Evolutionary conservation across 306 rosid species (phyloP), one percentile per base, ranked within the genome.

Genomic region (Lathyrus aphaca): DNA sequence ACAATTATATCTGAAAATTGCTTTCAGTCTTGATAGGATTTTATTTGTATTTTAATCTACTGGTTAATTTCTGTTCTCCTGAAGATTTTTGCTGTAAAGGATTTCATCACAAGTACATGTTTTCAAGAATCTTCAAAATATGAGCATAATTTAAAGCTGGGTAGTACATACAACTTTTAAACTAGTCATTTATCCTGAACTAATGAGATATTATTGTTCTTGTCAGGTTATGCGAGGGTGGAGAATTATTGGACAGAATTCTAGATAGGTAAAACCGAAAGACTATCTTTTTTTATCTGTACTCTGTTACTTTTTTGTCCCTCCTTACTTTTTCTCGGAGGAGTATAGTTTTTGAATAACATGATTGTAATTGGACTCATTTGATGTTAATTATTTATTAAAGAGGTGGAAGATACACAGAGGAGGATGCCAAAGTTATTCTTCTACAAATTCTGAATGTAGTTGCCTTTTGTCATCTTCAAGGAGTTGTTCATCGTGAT

Each of bases 401-500:
- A 80, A 94, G 98, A 84, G 98, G 97, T 76, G 98, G 98, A 84
- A 90, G 94, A 85, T 94, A 90, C 77, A 53, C 86, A 3, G 98
- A 94, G 86, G 88, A 87, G 53, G 98, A 90, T 12, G 96, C 98
- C 40, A 94, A 94, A 85, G 81, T 78, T 68, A 94, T 90, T 82
- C 71, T 94, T 79, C 81, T 85, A 73, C 98, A 94, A 83, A 94
- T 94, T 71, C 77, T 90, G 32, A 82, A 79, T 75, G 98, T 88
- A 16, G 94, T 84, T 76, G 80, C 98, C 21, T 90, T 73, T 79
- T 90, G 94, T 77, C 98, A 90, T 84, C 92, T 90, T 69, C 98
- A 94, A 79, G 98, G 98, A 48, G 97, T 94, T 16, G 94, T 90
- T 65, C 98, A 90, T 51, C 97, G 98, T 51, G 98, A 94, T 78